Evolutionary conservation across 345 rosid species (phyloP).

Genomic region (Hibiscus tridactylites): DNA sequence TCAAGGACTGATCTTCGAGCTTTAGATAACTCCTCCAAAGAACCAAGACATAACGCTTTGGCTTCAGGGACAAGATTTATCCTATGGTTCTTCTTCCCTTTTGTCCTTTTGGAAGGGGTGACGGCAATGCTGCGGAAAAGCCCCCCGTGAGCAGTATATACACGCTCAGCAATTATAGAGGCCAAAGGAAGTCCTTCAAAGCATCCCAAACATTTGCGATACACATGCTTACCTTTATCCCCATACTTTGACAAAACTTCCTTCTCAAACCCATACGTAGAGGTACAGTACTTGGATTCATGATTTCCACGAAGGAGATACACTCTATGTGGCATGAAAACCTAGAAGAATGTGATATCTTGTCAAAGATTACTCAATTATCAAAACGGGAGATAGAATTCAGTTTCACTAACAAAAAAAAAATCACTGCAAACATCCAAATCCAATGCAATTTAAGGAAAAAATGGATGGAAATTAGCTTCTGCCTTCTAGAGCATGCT

Average conservation of each 20-base stretch:
- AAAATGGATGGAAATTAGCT: not conserved
- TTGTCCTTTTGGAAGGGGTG: constrained; percentile 50
- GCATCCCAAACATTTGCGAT: constrained; percentile 91
- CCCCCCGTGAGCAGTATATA: constrained; percentile 95
- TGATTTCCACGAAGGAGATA: constrained; percentile 91
- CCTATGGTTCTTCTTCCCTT: constrained; percentile 69
- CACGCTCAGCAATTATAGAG: constrained; percentile 64
- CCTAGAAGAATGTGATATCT: constrained; percentile 27
- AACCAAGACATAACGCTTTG: constrained; percentile 57
- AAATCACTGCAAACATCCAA: not conserved
- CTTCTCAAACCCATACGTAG: constrained; percentile 87
- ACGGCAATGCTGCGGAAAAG: constrained; percentile 66
- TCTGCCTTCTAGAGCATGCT: no score
- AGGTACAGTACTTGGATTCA: constrained; percentile 93
- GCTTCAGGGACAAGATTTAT: constrained; percentile 37
- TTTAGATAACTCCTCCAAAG: constrained; percentile 67
- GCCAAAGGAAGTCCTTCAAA: constrained; percentile 95
- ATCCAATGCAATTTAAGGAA: not conserved
- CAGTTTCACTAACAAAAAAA: not conserved
- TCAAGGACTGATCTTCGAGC: constrained; percentile 96
- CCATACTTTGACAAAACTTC: constrained; percentile 82
- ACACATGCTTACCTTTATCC: constrained; percentile 76
- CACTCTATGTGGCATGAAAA: constrained; percentile 72
- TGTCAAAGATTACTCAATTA: not conserved
- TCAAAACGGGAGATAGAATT: not conserved